Evolutionary conservation across 106 monocot species (phyloP).

Genomic region (Agapanthus africanus): DNA sequence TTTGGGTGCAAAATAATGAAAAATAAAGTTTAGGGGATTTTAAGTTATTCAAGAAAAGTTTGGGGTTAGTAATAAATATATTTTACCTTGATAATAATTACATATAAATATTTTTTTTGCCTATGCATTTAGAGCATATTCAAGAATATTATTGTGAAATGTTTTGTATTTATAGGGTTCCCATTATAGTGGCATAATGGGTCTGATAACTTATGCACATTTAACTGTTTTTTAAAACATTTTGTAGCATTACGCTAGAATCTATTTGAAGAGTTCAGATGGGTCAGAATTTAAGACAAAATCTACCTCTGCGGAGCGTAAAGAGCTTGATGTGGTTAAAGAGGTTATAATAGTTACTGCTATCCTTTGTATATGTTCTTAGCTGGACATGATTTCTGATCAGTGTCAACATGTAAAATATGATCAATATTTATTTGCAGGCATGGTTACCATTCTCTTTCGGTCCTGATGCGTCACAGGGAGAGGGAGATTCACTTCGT

Average conservation of each 20-base stretch:
- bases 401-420: too few species aligned
- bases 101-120: too few species aligned
- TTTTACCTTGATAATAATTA: too few species aligned
- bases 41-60: too few species aligned
- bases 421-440: slow-evolving; percentile 26
- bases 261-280: slow-evolving; percentile 27
- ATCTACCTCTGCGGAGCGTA: neutral
- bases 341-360: slow-evolving; percentile 60
- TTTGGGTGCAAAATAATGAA: too few species aligned
- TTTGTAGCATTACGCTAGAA: slow-evolving; percentile 66
- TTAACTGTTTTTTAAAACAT: too few species aligned
- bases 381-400: too few species aligned
- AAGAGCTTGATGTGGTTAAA: slow-evolving; percentile 48
- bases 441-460: slow-evolving; percentile 73
- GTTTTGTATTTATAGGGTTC: neutral
- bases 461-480: slow-evolving; percentile 13
- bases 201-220: neutral
- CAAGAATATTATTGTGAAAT: too few species aligned
- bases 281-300: neutral
- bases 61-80: too few species aligned
- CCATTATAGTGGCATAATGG: neutral
- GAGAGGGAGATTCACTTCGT: slow-evolving; percentile 18
- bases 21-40: too few species aligned
- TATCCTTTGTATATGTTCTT: too few species aligned
- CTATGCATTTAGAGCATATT: too few species aligned